A percentile compares a stretch with the other conserved stretches of the same genome.
phyloP scores from a whole-genome alignment of 1,284 basidiomycete genomes.

The Rhizoctonia solani region DNA sequence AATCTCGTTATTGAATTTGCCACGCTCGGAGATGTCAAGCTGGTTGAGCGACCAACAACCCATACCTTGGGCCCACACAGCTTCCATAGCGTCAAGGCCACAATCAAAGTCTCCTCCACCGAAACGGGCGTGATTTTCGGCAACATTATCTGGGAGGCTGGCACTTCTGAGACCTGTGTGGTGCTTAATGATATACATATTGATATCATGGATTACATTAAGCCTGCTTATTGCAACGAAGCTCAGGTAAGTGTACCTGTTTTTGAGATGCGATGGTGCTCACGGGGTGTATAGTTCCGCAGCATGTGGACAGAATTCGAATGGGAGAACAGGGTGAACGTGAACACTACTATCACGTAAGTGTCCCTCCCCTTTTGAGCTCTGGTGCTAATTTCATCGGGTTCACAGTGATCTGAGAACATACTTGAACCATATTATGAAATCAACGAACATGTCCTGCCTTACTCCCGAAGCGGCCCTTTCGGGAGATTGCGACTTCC shows the following conservation, averaged over 20 bases:
- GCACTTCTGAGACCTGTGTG: constrained; percentile 83
- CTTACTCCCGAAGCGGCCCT: constrained; percentile 92
- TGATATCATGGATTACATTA: constrained; percentile 99
- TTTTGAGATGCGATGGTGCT: background rate
- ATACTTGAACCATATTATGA: constrained; percentile 90
- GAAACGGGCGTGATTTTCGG: constrained; percentile 99
- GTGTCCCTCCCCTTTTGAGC: constrained; percentile 42
- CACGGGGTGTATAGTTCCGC: constrained; percentile 72
- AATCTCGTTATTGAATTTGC: constrained; percentile 98
- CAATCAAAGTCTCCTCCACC: constrained; percentile 96
- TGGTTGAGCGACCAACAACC: constrained; percentile 92
- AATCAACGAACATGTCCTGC: constrained; percentile 93
- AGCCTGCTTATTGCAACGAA: constrained; percentile 95
- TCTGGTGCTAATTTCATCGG: constrained; percentile 20
- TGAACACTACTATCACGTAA: constrained; percentile 78
- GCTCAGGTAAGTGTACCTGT: constrained; percentile 64
- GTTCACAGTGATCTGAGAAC: constrained; percentile 68
- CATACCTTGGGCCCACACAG: constrained; percentile 95
- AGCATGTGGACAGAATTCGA: constrained; percentile 99
- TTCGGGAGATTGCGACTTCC: constrained; percentile 91
- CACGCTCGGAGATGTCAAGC: constrained; percentile 94
- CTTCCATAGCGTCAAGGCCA: constrained; percentile 98
- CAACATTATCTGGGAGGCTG: constrained; percentile 92
- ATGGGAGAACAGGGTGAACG: constrained; percentile 98
- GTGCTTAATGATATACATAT: constrained; percentile 98